Percentiles rank a stretch among this genome's conserved stretches.
Conservation (phyloP, 352 stramenopile genomes). For the Phytophthora foliorum region DNA sequence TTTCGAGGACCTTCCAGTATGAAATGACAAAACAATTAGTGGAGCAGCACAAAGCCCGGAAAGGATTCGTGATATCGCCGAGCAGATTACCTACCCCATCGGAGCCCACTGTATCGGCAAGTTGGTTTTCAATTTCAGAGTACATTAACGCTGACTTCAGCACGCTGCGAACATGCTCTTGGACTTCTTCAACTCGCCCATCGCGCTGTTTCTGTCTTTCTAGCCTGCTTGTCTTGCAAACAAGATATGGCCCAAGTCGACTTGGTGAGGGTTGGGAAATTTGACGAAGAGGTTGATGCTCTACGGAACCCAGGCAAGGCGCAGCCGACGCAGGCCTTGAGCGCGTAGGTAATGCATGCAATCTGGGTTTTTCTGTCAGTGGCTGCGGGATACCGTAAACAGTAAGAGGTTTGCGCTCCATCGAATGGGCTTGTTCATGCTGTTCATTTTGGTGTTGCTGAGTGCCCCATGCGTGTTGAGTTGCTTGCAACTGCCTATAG, state of each 20-base stretch:
- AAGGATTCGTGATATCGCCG: slow-evolving; percentile 5
- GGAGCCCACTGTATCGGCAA: slow-evolving; percentile 59
- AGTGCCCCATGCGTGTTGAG: slow-evolving; percentile 25
- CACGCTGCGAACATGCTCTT: slow-evolving; percentile 67
- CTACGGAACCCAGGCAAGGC: slow-evolving; percentile 21
- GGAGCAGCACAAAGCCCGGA: background rate
- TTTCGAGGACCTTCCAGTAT: slow-evolving; percentile 56
- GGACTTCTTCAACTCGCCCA: slow-evolving; percentile 29
- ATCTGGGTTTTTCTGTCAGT: slow-evolving; percentile 48
- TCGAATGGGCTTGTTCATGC: slow-evolving; percentile 8
- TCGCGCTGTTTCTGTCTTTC: slow-evolving; percentile 8
- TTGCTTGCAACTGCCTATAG: slow-evolving; percentile 47
- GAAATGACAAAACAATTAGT: background rate
- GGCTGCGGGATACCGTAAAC: slow-evolving; percentile 64
- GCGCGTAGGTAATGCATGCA: slow-evolving; percentile 22
- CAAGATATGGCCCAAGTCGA: slow-evolving; percentile 24
- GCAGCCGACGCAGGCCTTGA: slow-evolving; percentile 36
- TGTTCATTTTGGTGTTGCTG: slow-evolving; percentile 1
- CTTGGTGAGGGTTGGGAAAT: slow-evolving; percentile 30
- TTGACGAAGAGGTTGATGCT: slow-evolving; percentile 13
- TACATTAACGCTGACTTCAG: slow-evolving; percentile 63
- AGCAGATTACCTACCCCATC: slow-evolving; percentile 57
- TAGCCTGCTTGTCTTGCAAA: slow-evolving; percentile 1
- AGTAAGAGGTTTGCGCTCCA: slow-evolving; percentile 45
- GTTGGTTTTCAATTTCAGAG: slow-evolving; percentile 51